Evolutionary conservation across 1,284 basidiomycete species (phyloP), one percentile per base, ranked within the genome.

Genomic region (Cystobasidiaceae sp.): DNA sequence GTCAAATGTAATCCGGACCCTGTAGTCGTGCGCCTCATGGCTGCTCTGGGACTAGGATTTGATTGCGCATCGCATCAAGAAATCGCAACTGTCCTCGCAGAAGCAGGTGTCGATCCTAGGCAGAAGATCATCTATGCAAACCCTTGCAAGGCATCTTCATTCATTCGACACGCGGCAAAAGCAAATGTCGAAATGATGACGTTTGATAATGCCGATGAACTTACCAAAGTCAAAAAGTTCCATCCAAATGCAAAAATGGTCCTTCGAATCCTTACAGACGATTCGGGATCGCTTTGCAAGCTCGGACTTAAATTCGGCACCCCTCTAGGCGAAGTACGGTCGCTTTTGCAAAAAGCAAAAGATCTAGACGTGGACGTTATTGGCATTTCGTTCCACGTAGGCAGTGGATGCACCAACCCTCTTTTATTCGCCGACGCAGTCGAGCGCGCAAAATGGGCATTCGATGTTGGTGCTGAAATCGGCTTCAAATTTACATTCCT

Each of bases 1-100:
- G 87, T 96, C 75, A 97, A 97, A 80, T 97, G 93, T 80, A 98
- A 97, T 80, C 94, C 96, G 13, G 94, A 97, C 74, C 91, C 92
- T 2, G 89, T 91, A 74, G 86, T 98, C 51, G 82, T 98, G 59
- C 87, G 91, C 68, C 83, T 98, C 52, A 85, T 98, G 43, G 90
- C 92, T 11, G 85, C 88, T 25, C 80, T 97, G 67, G 94, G 94
- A 43, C 82, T 88, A 1, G 92, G 92, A 15, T 99, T 98, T 79
- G 96, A 98, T 79, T 98, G 96, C 74, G 96, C 96, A n/a, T 97
- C 93, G 44, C 89, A 91, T 73, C 87, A 87, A 67, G 96, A 99
- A 79, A 97, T 99, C 73, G 81, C 84, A 27, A 83, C 85, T 68
- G 87, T 98, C 13, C 82, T 97, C 28, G n/a, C n/a, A n/a, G 17